Base-by-base conservation (phyloP, 495 filamentous ascomycete genomes). In the Baudoinia panamericana region DNA sequence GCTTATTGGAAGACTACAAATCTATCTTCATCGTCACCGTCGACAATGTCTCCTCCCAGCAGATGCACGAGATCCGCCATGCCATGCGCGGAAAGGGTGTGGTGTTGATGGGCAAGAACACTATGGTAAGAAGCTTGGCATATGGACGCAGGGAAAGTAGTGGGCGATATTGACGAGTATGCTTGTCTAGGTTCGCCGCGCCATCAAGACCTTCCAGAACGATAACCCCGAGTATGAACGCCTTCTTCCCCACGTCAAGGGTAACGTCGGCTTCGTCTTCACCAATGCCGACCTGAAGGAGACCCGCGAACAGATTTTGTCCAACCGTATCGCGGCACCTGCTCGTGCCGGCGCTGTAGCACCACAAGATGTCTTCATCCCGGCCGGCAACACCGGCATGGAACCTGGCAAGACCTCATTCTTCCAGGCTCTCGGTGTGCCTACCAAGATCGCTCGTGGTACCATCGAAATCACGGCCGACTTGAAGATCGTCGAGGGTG, bases 371-470 rank as follows among this genome's bases (percentile, higher is more conserved):
- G 88, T 78, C 52, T 96, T 70, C 70, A 67, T 97, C 46, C 90
- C 90, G 36, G 90, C 84, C 48, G 88, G 90, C 67, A 97, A 93
- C 76, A 99, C 92, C 51, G 90, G 90, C 72, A 99, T 99, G 90
- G 90, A 99, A 67, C 90, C 90, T 62, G 90, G 90, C 68, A 99
- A 99, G 80, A 99, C 90, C 55, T 94, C 90, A 55, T 99, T 99
- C 86, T 99, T 99, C 85, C 90, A 99, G 76, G 90, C 90, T 60
- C 92, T 99, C 64, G 90, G 90, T 82, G 84, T 99, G 66, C 90
- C 90, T 62, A 99, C 90, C 72, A 99, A 99, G 82, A 99, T 99
- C 69, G 90, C 90, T 58, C 92, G 90, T 93, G 90, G 90, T 86
- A 99, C 90, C 71, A 96, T 99, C 64, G 90, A 99, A 87, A 99